Conservation (phyloP, 2,329 filamentous ascomycete species). For the Fusarium sp. region DNA sequence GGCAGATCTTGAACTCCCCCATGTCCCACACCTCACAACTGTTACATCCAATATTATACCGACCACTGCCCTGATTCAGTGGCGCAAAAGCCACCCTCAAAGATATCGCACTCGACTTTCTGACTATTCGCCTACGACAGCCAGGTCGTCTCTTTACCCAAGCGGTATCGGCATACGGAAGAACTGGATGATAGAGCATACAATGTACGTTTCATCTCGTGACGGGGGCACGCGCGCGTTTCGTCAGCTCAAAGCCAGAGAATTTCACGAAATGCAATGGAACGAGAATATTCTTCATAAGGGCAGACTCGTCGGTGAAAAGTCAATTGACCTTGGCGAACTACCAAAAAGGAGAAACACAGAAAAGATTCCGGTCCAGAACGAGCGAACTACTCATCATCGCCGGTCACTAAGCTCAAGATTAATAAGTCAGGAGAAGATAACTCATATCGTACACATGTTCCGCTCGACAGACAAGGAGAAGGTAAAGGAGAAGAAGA, state of each 20-base stretch:
- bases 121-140: constrained; percentile 48
- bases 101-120: constrained; percentile 57
- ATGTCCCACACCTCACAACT: constrained; percentile 61
- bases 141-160: constrained; percentile 23
- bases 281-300: constrained; percentile 42
- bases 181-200: constrained; percentile 59
- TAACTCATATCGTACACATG: constrained; percentile 24
- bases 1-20: constrained; percentile 59
- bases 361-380: background rate
- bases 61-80: constrained; percentile 53
- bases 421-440: background rate
- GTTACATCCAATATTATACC: constrained; percentile 58
- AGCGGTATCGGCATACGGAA: constrained; percentile 54
- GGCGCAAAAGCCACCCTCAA: constrained; percentile 54
- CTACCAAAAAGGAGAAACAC: constrained; percentile 3
- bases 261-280: constrained; percentile 59
- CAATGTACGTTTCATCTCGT: constrained; percentile 57
- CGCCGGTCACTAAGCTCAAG: constrained; percentile 12
- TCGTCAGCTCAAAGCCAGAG: constrained; percentile 53
- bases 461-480: constrained; percentile 17
- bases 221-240: constrained; percentile 54
- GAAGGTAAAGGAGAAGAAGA: too few species aligned
- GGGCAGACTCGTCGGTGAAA: constrained; percentile 54
- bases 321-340: constrained; percentile 36
- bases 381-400: background rate